Base-by-base conservation (phyloP, 139 green algal species). In the Chlorella ohadii region DNA sequence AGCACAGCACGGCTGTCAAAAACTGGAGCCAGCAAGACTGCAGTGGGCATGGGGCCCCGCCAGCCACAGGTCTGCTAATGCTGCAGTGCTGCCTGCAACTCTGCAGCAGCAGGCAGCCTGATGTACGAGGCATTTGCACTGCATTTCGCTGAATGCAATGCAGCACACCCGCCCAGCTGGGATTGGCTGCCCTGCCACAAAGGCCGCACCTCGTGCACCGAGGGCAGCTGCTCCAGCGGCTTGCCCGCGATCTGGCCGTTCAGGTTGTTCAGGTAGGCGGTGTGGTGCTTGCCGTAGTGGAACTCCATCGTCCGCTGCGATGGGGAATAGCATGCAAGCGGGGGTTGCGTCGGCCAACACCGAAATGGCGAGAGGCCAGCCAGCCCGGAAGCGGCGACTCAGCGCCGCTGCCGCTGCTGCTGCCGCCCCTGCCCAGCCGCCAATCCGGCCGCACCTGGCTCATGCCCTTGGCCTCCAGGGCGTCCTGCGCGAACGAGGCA, bases 281-380 rank as follows among this genome's bases (percentile, higher is more conserved):
- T 76, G 89, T 98, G 95, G 87, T 98, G 96, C 91, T 98, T 98
- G 86, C 94, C 94, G 89, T 91, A 97, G 89, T 99, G 96, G 66
- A 96, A 92, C 65, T 98, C 90, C 65, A 98, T 88, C 16, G 93
- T 94, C 38, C 9, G 44, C 70, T 77, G 70, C 39, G 19, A 19
- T 4, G 6, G 59, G 6, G 59, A 1, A 13, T 4, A 36, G 63
- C 13, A 13, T 9, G 36, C 34, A 55, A 31, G 20, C 16, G 9
- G 9, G 64, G 64, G 64, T 39, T 31, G 64, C 64, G n/a, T n/a
- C 28, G 64, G 23, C 1, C 27, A 17, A 11, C 44, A 6, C 44
- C 44, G 11, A 55, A 6, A 6, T 11, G 11, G 44, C 44, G 11
- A 55, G 11, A 11, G 7, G 44, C 7, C 11, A 6, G 7, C 7